Base-by-base conservation (phyloP, 768 basidiomycete genomes). In the Dacryopinax primogenitus region DNA sequence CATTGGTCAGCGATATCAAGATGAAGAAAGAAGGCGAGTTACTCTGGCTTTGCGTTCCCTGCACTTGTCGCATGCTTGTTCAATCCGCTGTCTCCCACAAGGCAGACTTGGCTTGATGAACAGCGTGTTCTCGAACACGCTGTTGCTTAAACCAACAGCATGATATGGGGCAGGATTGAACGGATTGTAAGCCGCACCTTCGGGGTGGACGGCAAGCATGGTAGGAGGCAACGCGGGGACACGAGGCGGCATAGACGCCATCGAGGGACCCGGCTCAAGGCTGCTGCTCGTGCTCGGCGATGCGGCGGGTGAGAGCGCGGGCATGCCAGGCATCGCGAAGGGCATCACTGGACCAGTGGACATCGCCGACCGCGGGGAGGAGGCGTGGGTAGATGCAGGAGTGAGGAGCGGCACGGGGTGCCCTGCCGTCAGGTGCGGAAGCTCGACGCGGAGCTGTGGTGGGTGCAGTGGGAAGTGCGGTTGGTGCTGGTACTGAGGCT, bases 31-130 rank as follows among this genome's bases (percentile, higher is more conserved):
- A 62, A n/a, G 26, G n/a, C n/a, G n/a, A 68, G 69, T 73, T 63
- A 74, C 73, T 67, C 68, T 72, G 1, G 74, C 74, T 67, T 74
- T 74, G n/a, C 74, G 44, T 3, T 69, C 65, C 33, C 74, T 63
- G 65, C 74, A 74, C 47, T 70, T 71, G 65, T 74, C 74, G 62
- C 74, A 74, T 16, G 74, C 74, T 67, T 74, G 74, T 33, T 69
- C 67, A 11, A 71, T 72, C 65, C 74, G 69, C 63, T 72, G 71
- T 34, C 67, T 9, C 34, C 51, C 51, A 30, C 51, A 58, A 18
- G 51, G 51, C 26, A 58, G 51, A 6, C 26, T 58, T 30, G 26
- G 51, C 51, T 58, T 58, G 51, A 58, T 58, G 51, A 58, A 58
- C 51, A 58, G 26, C 13, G 51, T 58, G 51, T 58, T 58, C 26